phyloP scores from a whole-genome alignment of 345 rosid species.

The Conringia planisiliqua region DNA sequence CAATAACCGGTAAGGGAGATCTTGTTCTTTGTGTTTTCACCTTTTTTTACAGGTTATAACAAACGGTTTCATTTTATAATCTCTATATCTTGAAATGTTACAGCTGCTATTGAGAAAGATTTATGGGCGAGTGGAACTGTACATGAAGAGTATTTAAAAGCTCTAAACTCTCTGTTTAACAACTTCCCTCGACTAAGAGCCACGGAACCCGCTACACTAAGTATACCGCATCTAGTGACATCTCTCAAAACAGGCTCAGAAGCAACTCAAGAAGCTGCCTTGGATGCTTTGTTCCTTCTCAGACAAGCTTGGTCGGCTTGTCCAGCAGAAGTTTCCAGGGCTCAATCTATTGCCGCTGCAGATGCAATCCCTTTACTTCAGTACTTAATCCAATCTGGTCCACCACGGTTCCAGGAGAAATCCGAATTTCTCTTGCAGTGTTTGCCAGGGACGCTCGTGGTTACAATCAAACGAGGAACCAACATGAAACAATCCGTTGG shows the following conservation, averaged over 20 bases:
- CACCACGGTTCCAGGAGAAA: conserved; percentile 98
- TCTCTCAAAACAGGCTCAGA: conserved; percentile 92
- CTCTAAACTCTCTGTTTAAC: conserved; percentile 79
- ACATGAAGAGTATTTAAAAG: conserved; percentile 88
- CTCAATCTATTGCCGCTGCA: conserved; percentile 95
- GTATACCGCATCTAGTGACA: conserved; percentile 92
- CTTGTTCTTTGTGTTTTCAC: background rate
- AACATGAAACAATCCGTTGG: conserved; percentile 99
- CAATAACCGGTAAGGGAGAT: conserved; percentile 78
- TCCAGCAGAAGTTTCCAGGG: conserved; percentile 91
- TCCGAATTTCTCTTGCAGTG: conserved; percentile 93
- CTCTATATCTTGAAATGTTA: background rate
- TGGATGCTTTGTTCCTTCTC: conserved; percentile 88
- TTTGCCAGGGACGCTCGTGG: conserved; percentile 92
- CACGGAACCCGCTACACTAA: conserved; percentile 91
- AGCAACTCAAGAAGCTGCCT: conserved; percentile 97
- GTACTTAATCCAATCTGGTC: conserved; percentile 93
- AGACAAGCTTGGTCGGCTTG: conserved; percentile 99
- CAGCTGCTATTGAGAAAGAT: conserved; percentile 99
- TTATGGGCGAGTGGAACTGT: conserved; percentile 95
- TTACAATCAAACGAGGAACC: conserved; percentile 88
- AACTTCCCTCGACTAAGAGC: conserved; percentile 98
- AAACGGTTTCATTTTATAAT: background rate
- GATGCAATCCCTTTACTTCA: conserved; percentile 96
- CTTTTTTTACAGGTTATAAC: no score